Base-by-base conservation (phyloP, 306 rosid species). In the Pterocarpus macrocarpus region DNA sequence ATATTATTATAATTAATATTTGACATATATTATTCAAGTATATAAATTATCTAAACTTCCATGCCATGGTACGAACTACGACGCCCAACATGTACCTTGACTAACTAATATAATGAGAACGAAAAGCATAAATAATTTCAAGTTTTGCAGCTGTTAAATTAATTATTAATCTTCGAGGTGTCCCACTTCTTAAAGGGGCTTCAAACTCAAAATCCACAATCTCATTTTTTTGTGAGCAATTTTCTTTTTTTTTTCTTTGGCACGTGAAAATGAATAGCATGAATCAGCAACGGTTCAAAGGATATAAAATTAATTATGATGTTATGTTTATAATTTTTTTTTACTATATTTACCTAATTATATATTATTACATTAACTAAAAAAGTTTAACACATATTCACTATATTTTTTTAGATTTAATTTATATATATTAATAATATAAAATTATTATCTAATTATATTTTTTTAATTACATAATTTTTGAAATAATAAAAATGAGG, bases 181-280 rank as follows among this genome's bases (percentile, higher is more conserved):
- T 55, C 38, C 77, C 77, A 73, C 77, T 73, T 73, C 50, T 36
- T 35, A 2, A 36, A 36, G 39, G 28, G 53, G 16, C 5, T 39
- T 57, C 38, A 53, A 53, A 71, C 36, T 52, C 33, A 2, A 5
- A 71, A 11, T 11, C 34, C 14, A 71, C 14, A 14, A 50, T 50
- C 57, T 50, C 28, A 6, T 57, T 10, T 36, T 16, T 55, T 32
- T 33, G 7, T 17, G 41, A 14, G 39, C 39, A 32, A 56, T 10
- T 58, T 57, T 52, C 1, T 16, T n/a, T 52, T 2, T 16, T n/a
- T n/a, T 47, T n/a, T 50, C 57, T 50, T 1, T 13, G 7, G 57
- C 6, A 16, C 61, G 32, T 55, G 32, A 55, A 55, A 55, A 55
- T n/a, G n/a, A 55, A 55, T 55, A 17, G 61, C 61, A 55, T n/a